Base-by-base conservation (phyloP, 805 yeast species). In the Spathaspora passalidarum region DNA sequence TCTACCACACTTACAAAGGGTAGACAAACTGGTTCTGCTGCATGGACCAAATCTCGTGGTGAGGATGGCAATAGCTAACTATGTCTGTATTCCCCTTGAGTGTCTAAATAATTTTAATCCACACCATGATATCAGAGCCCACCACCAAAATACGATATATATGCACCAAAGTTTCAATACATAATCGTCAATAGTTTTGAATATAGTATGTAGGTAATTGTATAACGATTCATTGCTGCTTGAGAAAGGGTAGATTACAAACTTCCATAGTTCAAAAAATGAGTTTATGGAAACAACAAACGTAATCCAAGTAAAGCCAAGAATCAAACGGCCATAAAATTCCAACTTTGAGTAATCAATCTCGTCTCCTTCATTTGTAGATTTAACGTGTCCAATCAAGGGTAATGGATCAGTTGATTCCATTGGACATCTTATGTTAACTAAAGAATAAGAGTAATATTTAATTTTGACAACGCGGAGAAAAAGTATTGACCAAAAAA, bases 61-160 rank as follows among this genome's bases (percentile, higher is more conserved):
- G 98, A 91, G 61, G 80, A 68, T 45, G 96, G 95, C 10, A 14
- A n/a, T 37, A 37, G 35, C n/a, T 19, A 25, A 7, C 17, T 29
- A 42, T 9, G 26, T 42, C 23, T 34, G 39, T 17, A 32, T 19
- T 16, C 39, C 44, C 21, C 34, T 42, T 18, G 94, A 84, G 58
- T 88, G 94, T 46, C 89, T 71, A 64, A 88, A 88, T 46, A 87
- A 66, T 62, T 88, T 88, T 76, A 87, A 73, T 32, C 94, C 91
- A 38, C 82, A 71, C 96, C 96, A 88, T 9, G 90, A 80, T 3
- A 77, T 66, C 8, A 81, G 65, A 36, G 90, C 80, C 95, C 96
- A 87, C 75, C 75, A 71, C 76, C 76, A 72, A 10, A 56, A 51
- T 14, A 69, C 65, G 36, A 72, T 65, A 49, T 72, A 72, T 2